A percentile compares a stretch with the other conserved stretches of the same genome.
phyloP scores from a whole-genome alignment of 768 basidiomycete species.

The Phaffia tasmanica region DNA sequence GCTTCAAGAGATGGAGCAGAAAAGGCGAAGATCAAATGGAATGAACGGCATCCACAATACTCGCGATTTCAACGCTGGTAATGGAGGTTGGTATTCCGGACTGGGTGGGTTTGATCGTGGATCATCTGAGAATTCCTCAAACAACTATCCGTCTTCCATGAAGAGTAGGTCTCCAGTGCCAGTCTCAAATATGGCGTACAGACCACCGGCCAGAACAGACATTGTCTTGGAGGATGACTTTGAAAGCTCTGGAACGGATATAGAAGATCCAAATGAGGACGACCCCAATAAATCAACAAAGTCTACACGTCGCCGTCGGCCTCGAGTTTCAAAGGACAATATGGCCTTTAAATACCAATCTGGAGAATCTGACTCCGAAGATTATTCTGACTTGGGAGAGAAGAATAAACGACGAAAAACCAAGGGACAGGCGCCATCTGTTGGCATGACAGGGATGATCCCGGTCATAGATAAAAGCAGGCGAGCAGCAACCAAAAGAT shows the following conservation, averaged over 20 bases:
- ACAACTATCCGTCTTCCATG: neutral
- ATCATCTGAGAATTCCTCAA: neutral
- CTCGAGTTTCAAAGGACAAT: conserved; percentile 28
- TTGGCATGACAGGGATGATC: conserved; percentile 27
- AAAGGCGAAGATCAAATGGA: neutral
- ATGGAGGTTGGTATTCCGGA: conserved; percentile 8
- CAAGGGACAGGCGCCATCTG: conserved; percentile 41
- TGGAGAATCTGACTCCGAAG: conserved; percentile 37
- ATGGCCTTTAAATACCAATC: conserved; percentile 33
- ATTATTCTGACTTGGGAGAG: conserved; percentile 46
- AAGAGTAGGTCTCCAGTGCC: neutral
- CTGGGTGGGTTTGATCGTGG: conserved; percentile 7
- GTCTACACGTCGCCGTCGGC: conserved; percentile 9
- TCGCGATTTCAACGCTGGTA: neutral
- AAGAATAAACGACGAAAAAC: conserved; percentile 38
- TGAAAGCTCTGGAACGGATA: neutral
- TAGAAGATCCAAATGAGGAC: conserved; percentile 7
- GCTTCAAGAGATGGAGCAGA: conserved; percentile 19
- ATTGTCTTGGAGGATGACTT: neutral
- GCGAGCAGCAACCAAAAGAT: conserved; percentile 41
- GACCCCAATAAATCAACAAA: conserved; percentile 18
- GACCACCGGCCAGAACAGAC: neutral
- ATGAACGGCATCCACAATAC: neutral
- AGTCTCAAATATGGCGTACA: neutral
- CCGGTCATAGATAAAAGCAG: conserved; percentile 23